Conservation (phyloP, 2,329 filamentous ascomycete species). For the Cucurbitaria berberidis region DNA sequence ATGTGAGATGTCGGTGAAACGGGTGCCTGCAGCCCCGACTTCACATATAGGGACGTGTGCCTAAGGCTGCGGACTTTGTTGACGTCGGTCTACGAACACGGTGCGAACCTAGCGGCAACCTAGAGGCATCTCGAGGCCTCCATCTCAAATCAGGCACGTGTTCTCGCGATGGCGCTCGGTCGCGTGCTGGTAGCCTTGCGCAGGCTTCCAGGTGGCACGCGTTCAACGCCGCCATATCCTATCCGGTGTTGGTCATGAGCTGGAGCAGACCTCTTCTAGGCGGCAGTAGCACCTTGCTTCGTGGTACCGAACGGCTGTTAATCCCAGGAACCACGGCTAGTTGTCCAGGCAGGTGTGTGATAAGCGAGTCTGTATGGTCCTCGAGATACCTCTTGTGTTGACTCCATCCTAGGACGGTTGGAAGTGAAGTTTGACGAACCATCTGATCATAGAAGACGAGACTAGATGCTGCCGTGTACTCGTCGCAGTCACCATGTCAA, state of each 20-base stretch:
- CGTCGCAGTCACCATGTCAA: neutral
- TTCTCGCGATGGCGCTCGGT: neutral
- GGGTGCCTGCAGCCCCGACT: constrained; percentile 24
- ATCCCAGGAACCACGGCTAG: neutral
- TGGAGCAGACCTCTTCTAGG: neutral
- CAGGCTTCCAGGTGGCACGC: constrained; percentile 2
- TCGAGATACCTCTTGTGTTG: neutral
- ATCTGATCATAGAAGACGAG: neutral
- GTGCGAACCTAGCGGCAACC: neutral
- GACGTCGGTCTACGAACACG: constrained; percentile 5
- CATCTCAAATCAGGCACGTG: constrained; percentile 7
- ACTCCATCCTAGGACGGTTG: neutral
- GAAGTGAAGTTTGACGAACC: neutral
- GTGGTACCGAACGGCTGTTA: neutral
- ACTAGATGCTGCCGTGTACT: neutral
- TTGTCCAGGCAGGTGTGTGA: neutral
- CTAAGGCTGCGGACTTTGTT: constrained; percentile 7
- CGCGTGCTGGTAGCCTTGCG: constrained; percentile 3
- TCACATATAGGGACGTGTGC: neutral
- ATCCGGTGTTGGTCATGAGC: neutral
- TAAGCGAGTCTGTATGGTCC: neutral
- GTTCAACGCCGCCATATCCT: constrained; percentile 1
- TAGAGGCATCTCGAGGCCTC: neutral
- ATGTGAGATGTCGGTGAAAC: constrained; percentile 33
- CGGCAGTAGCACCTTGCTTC: neutral